A percentile compares a stretch with the other conserved stretches of the same genome.
These are phyloP conservation scores for Penicillium dipodomyicola DNA, from an alignment of 495 filamentous ascomycete species.

Conservation along the genomic window DNA sequence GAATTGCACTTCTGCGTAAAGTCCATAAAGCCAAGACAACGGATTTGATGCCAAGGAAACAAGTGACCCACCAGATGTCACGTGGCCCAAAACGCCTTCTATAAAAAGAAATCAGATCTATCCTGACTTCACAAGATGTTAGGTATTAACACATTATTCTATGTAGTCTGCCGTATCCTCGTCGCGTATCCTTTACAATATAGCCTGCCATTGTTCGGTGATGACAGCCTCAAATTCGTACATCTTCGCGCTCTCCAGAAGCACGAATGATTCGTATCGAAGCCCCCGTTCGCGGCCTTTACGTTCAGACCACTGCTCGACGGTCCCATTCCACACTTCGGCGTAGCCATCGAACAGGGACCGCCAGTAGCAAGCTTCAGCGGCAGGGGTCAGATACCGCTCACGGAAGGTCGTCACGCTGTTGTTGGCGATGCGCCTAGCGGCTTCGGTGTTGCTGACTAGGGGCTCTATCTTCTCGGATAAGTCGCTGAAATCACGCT, in stretches of 20 bases:
- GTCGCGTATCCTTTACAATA: background rate
- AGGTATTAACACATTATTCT: slow-evolving; percentile 9
- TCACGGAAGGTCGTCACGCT: slow-evolving; percentile 54
- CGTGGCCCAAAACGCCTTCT: background rate
- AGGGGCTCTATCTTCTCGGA: slow-evolving; percentile 51
- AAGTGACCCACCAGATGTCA: too few species aligned
- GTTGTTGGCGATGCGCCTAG: slow-evolving; percentile 55
- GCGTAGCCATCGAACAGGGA: slow-evolving; percentile 48
- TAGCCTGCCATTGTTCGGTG: slow-evolving; percentile 4
- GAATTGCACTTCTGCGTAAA: too few species aligned
- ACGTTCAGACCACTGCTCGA: slow-evolving; percentile 21
- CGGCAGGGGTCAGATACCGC: slow-evolving; percentile 57
- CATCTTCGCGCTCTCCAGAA: slow-evolving; percentile 36
- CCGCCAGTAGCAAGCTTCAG: slow-evolving; percentile 61
- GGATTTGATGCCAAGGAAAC: too few species aligned
- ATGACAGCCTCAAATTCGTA: slow-evolving; percentile 29
- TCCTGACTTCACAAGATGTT: background rate
- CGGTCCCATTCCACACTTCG: slow-evolving; percentile 40
- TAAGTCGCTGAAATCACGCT: slow-evolving; percentile 56
- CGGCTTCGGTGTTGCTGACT: slow-evolving; percentile 41
- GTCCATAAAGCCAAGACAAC: too few species aligned
- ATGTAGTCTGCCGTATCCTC: background rate
- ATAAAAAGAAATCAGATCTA: slow-evolving; percentile 1
- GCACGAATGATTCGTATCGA: slow-evolving; percentile 42
- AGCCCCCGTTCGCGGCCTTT: slow-evolving; percentile 30